Base-by-base conservation (phyloP, 352 stramenopile species). In the Globisporangium splendens region DNA sequence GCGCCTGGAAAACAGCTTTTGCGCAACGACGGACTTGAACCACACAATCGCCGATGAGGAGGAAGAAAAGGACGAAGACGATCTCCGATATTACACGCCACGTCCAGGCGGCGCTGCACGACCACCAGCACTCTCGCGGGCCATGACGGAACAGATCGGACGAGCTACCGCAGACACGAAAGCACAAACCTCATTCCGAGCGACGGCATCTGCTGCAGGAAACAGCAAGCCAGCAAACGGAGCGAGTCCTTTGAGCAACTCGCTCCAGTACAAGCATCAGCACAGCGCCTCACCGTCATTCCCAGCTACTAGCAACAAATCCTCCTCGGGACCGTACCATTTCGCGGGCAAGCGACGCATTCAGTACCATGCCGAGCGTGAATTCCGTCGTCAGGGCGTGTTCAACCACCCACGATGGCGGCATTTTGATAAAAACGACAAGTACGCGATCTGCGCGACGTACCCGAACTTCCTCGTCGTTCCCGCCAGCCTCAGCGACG, bases 1-100 rank as follows among this genome's bases (percentile, higher is more conserved):
- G 38, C 84, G 78, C n/a, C 61, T 90, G 35, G 85, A 94, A 66
- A 94, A 94, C 68, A 88, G 75, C 35, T 94, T 94, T 31, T 94
- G 83, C 58, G 82, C 81, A 0, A 81, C 84, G 10, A 74, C 72
- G 17, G 83, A 94, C 55, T 58, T 89, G 11, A 92, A 92, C 50
- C 83, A 93, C 61, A 63, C 62, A 15, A 62, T 85, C 21, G 65
- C 80, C 15, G 65, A 62, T 38, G 56, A 44, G 0, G 78, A 85
- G 35, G 79, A 89, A 17, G 62, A 88, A 55, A 70, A 84, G 49
- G 65, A 76, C 4, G 80, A 90, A 57, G 69, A 83, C 39, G 77
- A 88, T 48, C 50, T 84, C 42, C 72, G 74, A 43, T 75, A 85
- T 41, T 87, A 88, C 47, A 78, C 76, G 31, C 80, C 80, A 11